Conservation (phyloP, 2,329 filamentous ascomycete genomes). For the Pyricularia pennisetigena region DNA sequence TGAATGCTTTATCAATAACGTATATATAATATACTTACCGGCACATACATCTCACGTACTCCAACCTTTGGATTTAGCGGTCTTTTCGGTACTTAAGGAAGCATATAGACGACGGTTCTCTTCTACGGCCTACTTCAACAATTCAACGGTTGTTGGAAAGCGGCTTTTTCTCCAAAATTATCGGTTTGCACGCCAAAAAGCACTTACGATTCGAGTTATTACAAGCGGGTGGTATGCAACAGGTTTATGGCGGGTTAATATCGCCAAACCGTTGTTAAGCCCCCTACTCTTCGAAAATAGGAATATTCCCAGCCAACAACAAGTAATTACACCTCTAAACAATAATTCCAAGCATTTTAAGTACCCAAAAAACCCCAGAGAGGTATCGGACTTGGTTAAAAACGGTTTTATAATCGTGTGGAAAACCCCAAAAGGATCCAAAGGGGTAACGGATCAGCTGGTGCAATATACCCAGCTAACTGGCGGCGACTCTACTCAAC, state of each 20-base stretch:
- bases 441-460: not conserved
- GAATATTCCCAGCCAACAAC: not conserved
- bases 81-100: not conserved
- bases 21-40: not conserved
- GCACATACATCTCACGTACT: not conserved
- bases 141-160: not conserved
- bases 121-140: not conserved
- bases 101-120: not conserved
- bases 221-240: not conserved
- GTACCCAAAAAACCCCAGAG: not conserved
- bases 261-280: not conserved
- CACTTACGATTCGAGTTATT: not conserved
- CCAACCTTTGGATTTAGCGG: not conserved
- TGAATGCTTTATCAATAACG: not conserved
- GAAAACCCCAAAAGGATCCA: too few species aligned
- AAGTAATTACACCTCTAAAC: not conserved
- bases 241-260: constrained; percentile 1
- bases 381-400: not conserved
- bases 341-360: not conserved
- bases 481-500: not conserved
- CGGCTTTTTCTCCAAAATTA: not conserved
- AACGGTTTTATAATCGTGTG: not conserved
- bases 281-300: not conserved
- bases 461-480: not conserved
- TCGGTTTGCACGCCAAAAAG: not conserved